A percentile compares a stretch with the other conserved stretches of the same genome.
Evolutionary conservation across 2,329 filamentous ascomycete genomes (phyloP).

Genomic region (Pestalotiopsis sp.): DNA sequence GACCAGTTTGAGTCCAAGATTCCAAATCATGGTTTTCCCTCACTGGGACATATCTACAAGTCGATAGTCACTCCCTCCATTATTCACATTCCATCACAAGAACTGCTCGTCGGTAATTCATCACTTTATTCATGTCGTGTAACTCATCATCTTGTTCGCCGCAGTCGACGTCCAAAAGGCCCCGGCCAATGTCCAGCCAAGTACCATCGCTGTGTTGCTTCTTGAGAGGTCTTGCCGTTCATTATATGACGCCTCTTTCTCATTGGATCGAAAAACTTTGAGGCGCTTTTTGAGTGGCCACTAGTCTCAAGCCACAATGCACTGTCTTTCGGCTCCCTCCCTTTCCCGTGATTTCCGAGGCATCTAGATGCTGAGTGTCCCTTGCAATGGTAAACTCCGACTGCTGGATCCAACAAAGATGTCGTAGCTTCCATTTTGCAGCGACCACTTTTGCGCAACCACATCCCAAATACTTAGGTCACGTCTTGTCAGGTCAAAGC

Average conservation of each 20-base stretch:
- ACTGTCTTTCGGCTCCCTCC: background rate
- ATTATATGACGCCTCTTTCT: background rate
- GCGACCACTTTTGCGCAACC: constrained; percentile 61
- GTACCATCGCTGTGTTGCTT: background rate
- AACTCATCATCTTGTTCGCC: background rate
- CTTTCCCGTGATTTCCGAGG: background rate
- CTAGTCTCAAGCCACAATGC: background rate
- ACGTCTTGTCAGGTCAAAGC: constrained; percentile 59
- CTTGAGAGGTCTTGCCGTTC: background rate
- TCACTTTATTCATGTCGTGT: background rate
- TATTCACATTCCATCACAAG: background rate
- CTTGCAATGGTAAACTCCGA: constrained; percentile 44
- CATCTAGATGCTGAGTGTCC: constrained; percentile 38
- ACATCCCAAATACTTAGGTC: constrained; percentile 71
- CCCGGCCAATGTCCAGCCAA: background rate
- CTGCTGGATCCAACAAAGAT: constrained; percentile 53
- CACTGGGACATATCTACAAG: background rate
- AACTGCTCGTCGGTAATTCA: background rate
- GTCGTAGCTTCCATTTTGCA: constrained; percentile 47
- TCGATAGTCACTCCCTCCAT: background rate
- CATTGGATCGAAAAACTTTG: background rate
- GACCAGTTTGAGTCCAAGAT: background rate
- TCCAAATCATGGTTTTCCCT: background rate
- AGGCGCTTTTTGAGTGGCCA: background rate
- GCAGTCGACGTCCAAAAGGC: background rate